A percentile compares a stretch with the other conserved stretches of the same genome.
Evolutionary conservation across 805 yeast genomes (phyloP).

Genomic region (Yamadazyma nakazawae): DNA sequence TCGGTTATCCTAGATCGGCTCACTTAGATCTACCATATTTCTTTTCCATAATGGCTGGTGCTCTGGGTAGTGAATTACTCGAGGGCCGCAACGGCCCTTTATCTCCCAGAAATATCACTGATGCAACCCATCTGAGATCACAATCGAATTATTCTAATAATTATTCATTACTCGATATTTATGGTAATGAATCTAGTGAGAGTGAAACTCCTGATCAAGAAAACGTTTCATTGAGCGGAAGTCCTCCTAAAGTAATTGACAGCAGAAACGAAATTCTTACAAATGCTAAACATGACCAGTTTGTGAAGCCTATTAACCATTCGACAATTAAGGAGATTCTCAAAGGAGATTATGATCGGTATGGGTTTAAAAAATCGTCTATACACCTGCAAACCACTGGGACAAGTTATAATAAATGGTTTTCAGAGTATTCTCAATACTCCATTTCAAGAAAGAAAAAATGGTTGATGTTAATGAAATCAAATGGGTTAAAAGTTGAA

Average conservation of each 20-base stretch:
- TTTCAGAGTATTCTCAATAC: conserved; percentile 62
- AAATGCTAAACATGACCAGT: conserved; percentile 10
- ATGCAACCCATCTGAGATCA: conserved; percentile 22
- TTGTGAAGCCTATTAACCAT: conserved; percentile 8
- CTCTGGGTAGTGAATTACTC: not conserved
- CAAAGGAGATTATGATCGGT: conserved; percentile 52
- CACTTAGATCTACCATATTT: no score
- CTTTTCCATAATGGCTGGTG: not conserved
- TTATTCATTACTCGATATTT: conserved; percentile 37
- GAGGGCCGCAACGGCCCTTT: not conserved
- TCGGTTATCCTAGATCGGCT: no score
- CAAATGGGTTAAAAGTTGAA: conserved; percentile 59
- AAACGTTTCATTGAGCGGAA: not conserved
- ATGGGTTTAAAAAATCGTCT: conserved; percentile 79
- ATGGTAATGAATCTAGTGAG: conserved; percentile 18
- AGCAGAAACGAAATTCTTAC: conserved; percentile 6
- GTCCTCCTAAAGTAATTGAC: not conserved
- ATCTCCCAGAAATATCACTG: not conserved
- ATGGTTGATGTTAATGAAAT: conserved; percentile 69
- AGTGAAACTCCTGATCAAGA: not conserved
- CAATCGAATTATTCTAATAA: conserved; percentile 33
- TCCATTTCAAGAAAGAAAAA: conserved; percentile 63
- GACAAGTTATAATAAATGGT: conserved; percentile 71
- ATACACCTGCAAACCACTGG: conserved; percentile 44
- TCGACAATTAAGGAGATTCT: conserved; percentile 13